A percentile compares a stretch with the other conserved stretches of the same genome.
These are phyloP conservation scores for Dactylis glomerata DNA, from an alignment of 176 grass and related monocot genomes.

Conservation along the genomic window DNA sequence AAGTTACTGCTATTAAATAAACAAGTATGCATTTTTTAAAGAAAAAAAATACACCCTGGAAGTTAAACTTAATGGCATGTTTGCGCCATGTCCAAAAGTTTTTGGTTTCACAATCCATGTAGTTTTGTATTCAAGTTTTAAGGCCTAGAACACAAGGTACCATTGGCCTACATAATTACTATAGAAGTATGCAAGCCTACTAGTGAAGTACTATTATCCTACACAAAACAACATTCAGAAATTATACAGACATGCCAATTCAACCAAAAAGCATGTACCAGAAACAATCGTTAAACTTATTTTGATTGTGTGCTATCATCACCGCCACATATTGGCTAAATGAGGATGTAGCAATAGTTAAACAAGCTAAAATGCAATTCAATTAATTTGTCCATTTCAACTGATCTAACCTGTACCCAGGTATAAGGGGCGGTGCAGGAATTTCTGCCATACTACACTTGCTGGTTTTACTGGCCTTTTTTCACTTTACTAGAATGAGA, in stretches of 20 bases:
- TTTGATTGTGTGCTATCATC: background rate
- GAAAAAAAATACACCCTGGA: background rate
- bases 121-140: background rate
- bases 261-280: background rate
- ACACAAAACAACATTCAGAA: background rate
- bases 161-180: background rate
- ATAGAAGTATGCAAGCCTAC: background rate
- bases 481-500: background rate
- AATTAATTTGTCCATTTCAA: background rate
- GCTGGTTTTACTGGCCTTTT: background rate
- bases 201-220: background rate
- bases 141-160: background rate
- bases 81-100: background rate
- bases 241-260: background rate
- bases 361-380: background rate
- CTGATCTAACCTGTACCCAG: background rate
- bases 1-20: slow-evolving; percentile 30
- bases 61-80: background rate
- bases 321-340: background rate
- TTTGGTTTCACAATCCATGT: background rate
- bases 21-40: background rate
- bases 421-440: background rate
- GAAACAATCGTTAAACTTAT: background rate
- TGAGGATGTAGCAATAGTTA: background rate
- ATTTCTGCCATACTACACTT: background rate